Conservation (phyloP, 2,329 filamentous ascomycete genomes). For the Fusarium humuli region DNA sequence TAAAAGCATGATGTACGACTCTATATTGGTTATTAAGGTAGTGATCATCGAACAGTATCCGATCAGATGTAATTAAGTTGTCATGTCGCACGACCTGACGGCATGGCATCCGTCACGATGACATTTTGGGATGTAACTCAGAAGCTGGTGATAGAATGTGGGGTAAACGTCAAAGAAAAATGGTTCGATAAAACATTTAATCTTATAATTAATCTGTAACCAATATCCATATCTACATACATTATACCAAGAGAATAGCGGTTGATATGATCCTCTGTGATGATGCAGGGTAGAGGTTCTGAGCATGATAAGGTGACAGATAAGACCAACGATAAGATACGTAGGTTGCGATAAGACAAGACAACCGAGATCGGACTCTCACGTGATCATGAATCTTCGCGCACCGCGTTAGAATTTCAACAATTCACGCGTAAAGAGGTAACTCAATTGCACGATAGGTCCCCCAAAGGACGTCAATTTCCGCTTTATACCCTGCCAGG, state of each 20-base stretch:
- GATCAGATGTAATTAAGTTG: not conserved
- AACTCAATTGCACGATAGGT: too few relatives aligned
- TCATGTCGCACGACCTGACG: not conserved
- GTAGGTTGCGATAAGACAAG: not conserved
- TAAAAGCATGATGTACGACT: not conserved
- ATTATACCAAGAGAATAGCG: not conserved
- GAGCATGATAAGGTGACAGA: not conserved
- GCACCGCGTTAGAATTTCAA: not conserved
- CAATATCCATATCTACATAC: not conserved
- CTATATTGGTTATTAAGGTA: not conserved
- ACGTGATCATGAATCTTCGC: constrained; percentile 16
- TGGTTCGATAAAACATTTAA: fast-evolving
- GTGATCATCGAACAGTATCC: too few relatives aligned
- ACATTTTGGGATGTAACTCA: not conserved
- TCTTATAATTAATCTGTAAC: fast-evolving
- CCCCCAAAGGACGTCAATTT: not conserved
- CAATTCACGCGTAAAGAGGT: constrained; percentile 18
- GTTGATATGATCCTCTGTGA: not conserved
- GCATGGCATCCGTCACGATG: not conserved
- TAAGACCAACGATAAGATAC: not conserved
- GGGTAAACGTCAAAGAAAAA: not conserved
- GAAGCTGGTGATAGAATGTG: not conserved
- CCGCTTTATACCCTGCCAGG: not conserved
- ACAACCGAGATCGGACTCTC: not conserved
- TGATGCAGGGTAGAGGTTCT: not conserved